phyloP scores from a whole-genome alignment of 345 rosid genomes.

The Citrus inodora region DNA sequence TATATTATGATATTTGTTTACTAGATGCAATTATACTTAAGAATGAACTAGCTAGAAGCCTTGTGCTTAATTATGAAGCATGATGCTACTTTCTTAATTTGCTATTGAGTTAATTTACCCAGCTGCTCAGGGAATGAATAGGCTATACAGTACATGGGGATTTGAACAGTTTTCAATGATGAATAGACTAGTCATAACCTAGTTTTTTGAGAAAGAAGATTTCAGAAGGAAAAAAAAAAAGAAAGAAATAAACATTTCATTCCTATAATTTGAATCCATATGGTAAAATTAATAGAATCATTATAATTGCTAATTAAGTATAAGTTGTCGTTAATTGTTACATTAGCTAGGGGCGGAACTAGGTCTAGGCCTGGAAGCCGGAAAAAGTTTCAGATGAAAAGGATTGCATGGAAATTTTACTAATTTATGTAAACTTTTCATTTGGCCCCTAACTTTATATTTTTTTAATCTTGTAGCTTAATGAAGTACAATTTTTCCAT shows the following conservation, averaged over 20 bases:
- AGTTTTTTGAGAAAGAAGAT: background rate
- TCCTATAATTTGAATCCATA: background rate
- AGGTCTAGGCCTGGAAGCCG: too few species aligned
- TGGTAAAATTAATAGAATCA: too few species aligned
- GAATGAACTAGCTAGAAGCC: background rate
- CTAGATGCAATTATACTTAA: background rate
- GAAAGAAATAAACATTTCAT: background rate
- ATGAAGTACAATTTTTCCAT: too few species aligned
- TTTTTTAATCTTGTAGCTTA: too few species aligned
- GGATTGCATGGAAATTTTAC: too few species aligned
- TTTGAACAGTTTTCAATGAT: background rate
- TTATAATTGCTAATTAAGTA: too few species aligned
- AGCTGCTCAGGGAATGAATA: background rate
- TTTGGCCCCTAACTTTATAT: too few species aligned
- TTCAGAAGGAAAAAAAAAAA: background rate
- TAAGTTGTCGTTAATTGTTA: too few species aligned
- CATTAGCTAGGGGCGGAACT: too few species aligned
- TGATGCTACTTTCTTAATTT: background rate
- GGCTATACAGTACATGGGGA: background rate
- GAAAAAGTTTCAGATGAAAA: too few species aligned
- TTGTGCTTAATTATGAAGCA: background rate
- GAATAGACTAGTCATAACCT: background rate
- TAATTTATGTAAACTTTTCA: too few species aligned
- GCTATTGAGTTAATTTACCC: background rate
- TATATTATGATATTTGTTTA: background rate